A percentile compares a stretch with the other conserved stretches of the same genome.
These are phyloP conservation scores for Saccharum spontaneum DNA, from an alignment of 176 grass and related monocot genomes.

Conservation along the genomic window DNA sequence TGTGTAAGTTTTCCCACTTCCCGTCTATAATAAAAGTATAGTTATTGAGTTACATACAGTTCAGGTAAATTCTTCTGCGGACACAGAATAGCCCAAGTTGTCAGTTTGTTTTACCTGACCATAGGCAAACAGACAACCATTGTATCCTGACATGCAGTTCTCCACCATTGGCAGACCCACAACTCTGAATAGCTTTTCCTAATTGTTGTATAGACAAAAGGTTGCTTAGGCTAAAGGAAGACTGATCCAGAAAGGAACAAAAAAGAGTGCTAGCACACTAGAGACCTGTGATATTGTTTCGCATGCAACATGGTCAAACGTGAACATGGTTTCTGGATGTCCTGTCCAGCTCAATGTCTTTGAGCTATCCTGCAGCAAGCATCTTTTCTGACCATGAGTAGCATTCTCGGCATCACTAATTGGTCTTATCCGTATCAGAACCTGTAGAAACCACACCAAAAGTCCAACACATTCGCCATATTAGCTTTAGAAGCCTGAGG, in stretches of 20 bases:
- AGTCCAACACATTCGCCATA: not conserved
- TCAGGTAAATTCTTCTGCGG: not conserved
- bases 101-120: constrained; percentile 61
- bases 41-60: not conserved
- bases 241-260: not conserved
- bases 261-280: constrained; percentile 32
- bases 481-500: not conserved
- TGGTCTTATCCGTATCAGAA: constrained; percentile 73
- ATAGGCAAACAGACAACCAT: constrained; percentile 94
- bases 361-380: constrained; percentile 81
- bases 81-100: not conserved
- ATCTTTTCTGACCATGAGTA: constrained; percentile 52
- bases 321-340: constrained; percentile 77
- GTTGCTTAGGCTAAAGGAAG: constrained; percentile 19
- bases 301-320: constrained; percentile 87
- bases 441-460: constrained; percentile 35
- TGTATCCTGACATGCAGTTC: constrained; percentile 97
- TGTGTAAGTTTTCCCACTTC: constrained; percentile 92
- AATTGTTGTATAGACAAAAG: constrained; percentile 15
- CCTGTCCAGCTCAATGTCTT: constrained; percentile 79
- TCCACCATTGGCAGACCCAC: constrained; percentile 91
- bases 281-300: constrained; percentile 84
- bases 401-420: constrained; percentile 57
- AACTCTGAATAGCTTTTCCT: constrained; percentile 82
- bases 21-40: constrained; percentile 51